Evolutionary conservation across 192 early-diverging fungal genomes (phyloP).

Genomic region (Pilobolus umbonatus): DNA sequence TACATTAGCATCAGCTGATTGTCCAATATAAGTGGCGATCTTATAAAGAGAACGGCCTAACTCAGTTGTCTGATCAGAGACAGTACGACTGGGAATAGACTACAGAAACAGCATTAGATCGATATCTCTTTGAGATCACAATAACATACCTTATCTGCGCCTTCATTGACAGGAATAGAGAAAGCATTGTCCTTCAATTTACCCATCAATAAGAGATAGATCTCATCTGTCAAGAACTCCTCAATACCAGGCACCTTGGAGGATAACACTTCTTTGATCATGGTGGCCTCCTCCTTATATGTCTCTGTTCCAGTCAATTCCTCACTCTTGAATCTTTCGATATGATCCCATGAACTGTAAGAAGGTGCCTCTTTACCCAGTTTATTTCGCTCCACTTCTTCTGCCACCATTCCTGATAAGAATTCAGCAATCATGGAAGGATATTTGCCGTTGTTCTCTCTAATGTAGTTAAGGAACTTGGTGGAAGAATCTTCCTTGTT

Average conservation of each 20-base stretch:
- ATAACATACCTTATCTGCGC: background rate
- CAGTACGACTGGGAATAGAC: background rate
- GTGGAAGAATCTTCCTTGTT: slow-evolving; percentile 20
- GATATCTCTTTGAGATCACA: background rate
- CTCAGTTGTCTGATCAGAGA: background rate
- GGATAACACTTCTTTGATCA: slow-evolving; percentile 62
- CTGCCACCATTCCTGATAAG: slow-evolving; percentile 74
- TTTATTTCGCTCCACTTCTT: slow-evolving; percentile 67
- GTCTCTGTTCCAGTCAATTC: slow-evolving; percentile 50
- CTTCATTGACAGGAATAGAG: slow-evolving; percentile 40
- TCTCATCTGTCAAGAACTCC: slow-evolving; percentile 79
- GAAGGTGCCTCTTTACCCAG: slow-evolving; percentile 35
- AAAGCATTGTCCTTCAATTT: slow-evolving; percentile 82
- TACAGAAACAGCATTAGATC: background rate
- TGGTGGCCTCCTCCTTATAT: slow-evolving; percentile 51
- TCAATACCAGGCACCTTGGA: slow-evolving; percentile 73
- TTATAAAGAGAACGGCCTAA: slow-evolving; percentile 21
- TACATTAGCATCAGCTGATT: background rate
- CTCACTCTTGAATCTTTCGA: slow-evolving; percentile 76
- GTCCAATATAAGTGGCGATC: slow-evolving; percentile 19
- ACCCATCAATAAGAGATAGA: slow-evolving; percentile 82
- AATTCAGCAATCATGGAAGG: slow-evolving; percentile 83
- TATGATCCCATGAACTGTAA: slow-evolving; percentile 67
- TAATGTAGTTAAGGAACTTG: too few species aligned
- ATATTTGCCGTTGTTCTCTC: slow-evolving; percentile 48